A percentile compares a stretch with the other conserved stretches of the same genome.
phyloP scores from a whole-genome alignment of 169 alveolate genomes.

The Hepatocystis sp. region DNA sequence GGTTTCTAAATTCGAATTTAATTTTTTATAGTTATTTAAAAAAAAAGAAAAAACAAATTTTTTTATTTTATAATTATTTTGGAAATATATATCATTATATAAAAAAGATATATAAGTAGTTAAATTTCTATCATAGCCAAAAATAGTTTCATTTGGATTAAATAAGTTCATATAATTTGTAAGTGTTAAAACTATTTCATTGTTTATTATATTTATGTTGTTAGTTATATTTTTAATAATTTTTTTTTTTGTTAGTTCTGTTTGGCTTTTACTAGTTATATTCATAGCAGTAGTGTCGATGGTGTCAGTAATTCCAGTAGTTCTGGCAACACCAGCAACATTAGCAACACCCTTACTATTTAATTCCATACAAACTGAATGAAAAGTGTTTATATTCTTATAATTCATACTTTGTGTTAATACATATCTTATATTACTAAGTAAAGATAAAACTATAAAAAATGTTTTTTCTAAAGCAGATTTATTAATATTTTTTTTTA shows the following conservation, averaged over 20 bases:
- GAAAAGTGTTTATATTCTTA: neutral
- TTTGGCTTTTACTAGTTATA: too few species aligned
- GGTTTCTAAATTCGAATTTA: slow-evolving; percentile 1
- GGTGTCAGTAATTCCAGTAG: too few species aligned
- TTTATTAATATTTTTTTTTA: slow-evolving; percentile 4
- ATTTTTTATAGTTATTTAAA: slow-evolving; percentile 12
- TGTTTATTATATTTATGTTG: slow-evolving; percentile 14
- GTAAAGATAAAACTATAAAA: slow-evolving; percentile 37
- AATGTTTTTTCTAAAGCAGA: slow-evolving; percentile 3
- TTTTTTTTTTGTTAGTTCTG: neutral
- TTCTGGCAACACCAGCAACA: too few species aligned
- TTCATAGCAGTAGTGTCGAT: too few species aligned
- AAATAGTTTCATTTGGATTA: neutral
- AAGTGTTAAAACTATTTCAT: slow-evolving; percentile 25
- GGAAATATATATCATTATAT: slow-evolving; percentile 61
- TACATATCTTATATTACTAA: slow-evolving; percentile 40
- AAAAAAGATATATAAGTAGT: slow-evolving; percentile 32
- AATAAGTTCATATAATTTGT: slow-evolving; percentile 8
- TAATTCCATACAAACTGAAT: neutral
- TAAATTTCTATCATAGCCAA: too few species aligned
- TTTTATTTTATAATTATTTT: slow-evolving; percentile 30
- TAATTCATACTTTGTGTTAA: slow-evolving; percentile 16
- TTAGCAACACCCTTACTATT: neutral
- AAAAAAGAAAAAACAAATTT: slow-evolving; percentile 24
- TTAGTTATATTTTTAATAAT: slow-evolving; percentile 35